These are phyloP conservation scores for Trypanosoma conorhini DNA, from an alignment of 208 protist species.

Conservation along the genomic window DNA sequence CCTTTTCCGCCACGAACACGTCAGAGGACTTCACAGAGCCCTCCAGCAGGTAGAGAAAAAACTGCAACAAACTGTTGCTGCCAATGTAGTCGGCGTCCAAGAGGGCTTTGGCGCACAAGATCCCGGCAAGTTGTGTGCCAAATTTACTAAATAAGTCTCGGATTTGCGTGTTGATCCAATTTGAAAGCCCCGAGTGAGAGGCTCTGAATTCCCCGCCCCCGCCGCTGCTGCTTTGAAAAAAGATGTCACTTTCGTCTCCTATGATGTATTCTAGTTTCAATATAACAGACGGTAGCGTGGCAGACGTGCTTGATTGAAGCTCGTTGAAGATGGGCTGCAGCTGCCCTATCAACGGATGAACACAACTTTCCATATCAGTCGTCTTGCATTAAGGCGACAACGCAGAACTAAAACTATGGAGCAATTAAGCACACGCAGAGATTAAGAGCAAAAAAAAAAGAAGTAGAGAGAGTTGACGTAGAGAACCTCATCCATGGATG, in stretches of 20 bases:
- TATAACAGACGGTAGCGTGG: constrained; percentile 68
- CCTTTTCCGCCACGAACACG: constrained; percentile 40
- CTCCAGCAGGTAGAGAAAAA: constrained; percentile 73
- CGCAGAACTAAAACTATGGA: not conserved
- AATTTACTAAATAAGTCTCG: constrained; percentile 62
- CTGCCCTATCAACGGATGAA: constrained; percentile 83
- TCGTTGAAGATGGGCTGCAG: constrained; percentile 86
- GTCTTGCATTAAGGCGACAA: not conserved
- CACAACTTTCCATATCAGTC: constrained; percentile 28
- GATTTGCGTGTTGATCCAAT: constrained; percentile 80
- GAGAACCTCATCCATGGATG: not conserved
- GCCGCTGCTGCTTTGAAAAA: constrained; percentile 71
- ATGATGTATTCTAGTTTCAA: constrained; percentile 85
- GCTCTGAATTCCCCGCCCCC: constrained; percentile 29
- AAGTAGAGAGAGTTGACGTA: not conserved
- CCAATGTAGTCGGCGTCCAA: constrained; percentile 82
- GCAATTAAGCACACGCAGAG: not conserved
- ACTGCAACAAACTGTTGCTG: constrained; percentile 68
- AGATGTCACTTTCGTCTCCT: constrained; percentile 82
- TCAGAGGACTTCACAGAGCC: constrained; percentile 51
- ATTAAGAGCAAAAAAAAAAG: constrained; percentile 8
- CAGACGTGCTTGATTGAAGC: constrained; percentile 37
- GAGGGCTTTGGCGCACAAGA: constrained; percentile 65
- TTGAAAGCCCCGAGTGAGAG: constrained; percentile 49
- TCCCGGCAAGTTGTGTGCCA: constrained; percentile 61